phyloP scores from a whole-genome alignment of 2,329 filamentous ascomycete genomes.

The Fulvia fulva region DNA sequence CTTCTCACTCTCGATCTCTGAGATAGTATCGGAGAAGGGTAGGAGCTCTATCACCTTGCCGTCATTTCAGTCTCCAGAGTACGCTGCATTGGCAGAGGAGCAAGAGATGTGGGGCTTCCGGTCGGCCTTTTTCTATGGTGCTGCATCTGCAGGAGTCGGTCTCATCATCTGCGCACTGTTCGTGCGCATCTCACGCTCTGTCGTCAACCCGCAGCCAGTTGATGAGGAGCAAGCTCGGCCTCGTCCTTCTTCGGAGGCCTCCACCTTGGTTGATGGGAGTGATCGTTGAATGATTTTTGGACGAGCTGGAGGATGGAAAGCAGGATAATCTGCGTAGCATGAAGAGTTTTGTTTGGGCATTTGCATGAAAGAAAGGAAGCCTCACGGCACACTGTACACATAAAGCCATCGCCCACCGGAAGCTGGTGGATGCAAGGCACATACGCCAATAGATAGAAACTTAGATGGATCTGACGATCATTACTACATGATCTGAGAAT shows the following conservation, averaged over 20 bases:
- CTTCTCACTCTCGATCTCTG: constrained; percentile 33
- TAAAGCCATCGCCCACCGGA: neutral
- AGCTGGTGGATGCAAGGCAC: neutral
- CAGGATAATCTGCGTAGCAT: neutral
- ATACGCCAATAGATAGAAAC: neutral
- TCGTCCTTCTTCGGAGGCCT: constrained; percentile 3
- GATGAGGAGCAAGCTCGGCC: constrained; percentile 18
- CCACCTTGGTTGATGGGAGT: constrained; percentile 11
- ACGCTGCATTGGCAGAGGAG: neutral
- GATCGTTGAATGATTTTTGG: neutral
- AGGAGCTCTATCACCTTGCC: constrained; percentile 9
- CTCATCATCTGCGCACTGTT: constrained; percentile 28
- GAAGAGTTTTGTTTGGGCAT: neutral
- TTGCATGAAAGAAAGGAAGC: constrained; percentile 7
- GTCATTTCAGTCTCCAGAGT: neutral
- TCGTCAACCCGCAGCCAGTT: constrained; percentile 15
- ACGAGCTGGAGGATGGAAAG: neutral
- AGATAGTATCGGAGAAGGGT: constrained; percentile 29
- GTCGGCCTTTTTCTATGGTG: constrained; percentile 31
- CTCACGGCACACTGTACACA: constrained; percentile 14
- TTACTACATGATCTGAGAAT: neutral
- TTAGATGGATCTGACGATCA: neutral
- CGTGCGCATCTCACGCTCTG: constrained; percentile 27
- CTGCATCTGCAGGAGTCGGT: constrained; percentile 29
- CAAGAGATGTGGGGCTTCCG: constrained; percentile 21